Percentiles rank a stretch among this genome's conserved stretches.
phyloP scores from a whole-genome alignment of 2,329 filamentous ascomycete species.

The Chaetomium strumarium region DNA sequence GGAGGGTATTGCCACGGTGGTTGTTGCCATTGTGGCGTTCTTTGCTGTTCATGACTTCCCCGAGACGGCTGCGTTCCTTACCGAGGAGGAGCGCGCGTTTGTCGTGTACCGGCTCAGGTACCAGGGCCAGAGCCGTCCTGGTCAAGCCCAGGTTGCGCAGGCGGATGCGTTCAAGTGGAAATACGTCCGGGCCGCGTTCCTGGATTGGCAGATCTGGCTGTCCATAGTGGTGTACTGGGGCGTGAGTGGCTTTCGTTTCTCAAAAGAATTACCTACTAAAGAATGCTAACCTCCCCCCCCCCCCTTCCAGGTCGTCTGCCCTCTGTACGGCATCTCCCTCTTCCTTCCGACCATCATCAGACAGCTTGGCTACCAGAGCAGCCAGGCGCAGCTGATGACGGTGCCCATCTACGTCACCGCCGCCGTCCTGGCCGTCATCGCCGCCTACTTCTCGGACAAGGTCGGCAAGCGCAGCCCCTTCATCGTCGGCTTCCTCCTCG shows the following conservation, averaged over 20 bases:
- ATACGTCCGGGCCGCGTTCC: slow-evolving; percentile 69
- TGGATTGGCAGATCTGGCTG: slow-evolving; percentile 73
- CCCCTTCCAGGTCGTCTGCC: slow-evolving; percentile 44
- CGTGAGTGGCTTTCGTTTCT: slow-evolving; percentile 44
- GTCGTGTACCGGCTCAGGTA: slow-evolving; percentile 64
- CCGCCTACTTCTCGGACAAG: slow-evolving; percentile 51
- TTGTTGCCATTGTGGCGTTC: slow-evolving; percentile 61
- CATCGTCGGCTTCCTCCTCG: slow-evolving; percentile 46
- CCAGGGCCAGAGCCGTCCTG: slow-evolving; percentile 42
- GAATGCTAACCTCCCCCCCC: too few species aligned
- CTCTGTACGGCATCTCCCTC: slow-evolving; percentile 51
- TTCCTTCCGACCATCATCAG: slow-evolving; percentile 61
- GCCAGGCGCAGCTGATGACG: slow-evolving; percentile 60
- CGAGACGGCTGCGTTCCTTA: slow-evolving; percentile 69
- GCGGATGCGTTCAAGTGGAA: slow-evolving; percentile 70
- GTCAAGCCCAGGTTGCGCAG: slow-evolving; percentile 43
- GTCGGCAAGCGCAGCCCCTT: slow-evolving; percentile 50
- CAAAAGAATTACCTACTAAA: too few species aligned
- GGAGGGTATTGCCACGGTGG: slow-evolving; percentile 45
- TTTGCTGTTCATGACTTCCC: slow-evolving; percentile 77
- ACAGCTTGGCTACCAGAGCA: slow-evolving; percentile 50
- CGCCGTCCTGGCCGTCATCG: slow-evolving; percentile 49
- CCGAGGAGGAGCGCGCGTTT: slow-evolving; percentile 62
- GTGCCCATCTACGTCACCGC: slow-evolving; percentile 57
- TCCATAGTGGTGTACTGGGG: slow-evolving; percentile 59